Evolutionary conservation across 345 rosid genomes (phyloP), one percentile per base, ranked within the genome.

Genomic region (Salix caprea): DNA sequence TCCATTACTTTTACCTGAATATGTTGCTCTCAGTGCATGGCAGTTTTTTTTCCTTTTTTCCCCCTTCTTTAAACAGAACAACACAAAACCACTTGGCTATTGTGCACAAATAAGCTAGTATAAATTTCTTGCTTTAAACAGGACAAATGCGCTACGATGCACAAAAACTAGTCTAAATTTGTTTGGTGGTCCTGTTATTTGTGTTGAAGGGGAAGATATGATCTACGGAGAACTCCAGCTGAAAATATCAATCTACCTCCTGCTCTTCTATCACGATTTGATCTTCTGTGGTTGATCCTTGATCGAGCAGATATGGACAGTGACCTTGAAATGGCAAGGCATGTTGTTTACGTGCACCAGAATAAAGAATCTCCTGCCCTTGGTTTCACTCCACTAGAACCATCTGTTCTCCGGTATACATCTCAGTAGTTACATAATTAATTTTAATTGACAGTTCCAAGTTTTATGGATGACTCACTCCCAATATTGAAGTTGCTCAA

Each of bases 241-340:
- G 98, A 96, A 85, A 96, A 93, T 84, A 92, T 96, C 65, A 96
- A 93, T 82, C 91, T 96, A 68, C 99, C 99, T 77, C 97, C 97
- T 37, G 99, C 99, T 65, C 94, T 96, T 71, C 89, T 96, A 39
- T 96, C 97, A 72, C 87, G 97, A 84, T 93, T 96, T 76, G 99
- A 93, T 83, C 92, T 96, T 75, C 85, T 93, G 70, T 93, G 98
- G 99, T 75, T 96, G 90, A 96, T 96, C 80, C 88, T 93, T 72
- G 99, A 96, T 85, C 89, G 94, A 79, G 98, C 98, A 69, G 99
- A 96, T 66, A 92, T 93, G 99, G 99, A 91, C 79, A 87, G 85
- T 71, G 98, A 96, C 83, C 98, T 92, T 81, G 99, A 93, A 85
- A 52, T 93, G 86, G 98, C 99, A 52, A 90, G 94, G 89, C 99